These are phyloP conservation scores for Volvox carteri DNA, from an alignment of 163 green algal species.

Conservation along the genomic window DNA sequence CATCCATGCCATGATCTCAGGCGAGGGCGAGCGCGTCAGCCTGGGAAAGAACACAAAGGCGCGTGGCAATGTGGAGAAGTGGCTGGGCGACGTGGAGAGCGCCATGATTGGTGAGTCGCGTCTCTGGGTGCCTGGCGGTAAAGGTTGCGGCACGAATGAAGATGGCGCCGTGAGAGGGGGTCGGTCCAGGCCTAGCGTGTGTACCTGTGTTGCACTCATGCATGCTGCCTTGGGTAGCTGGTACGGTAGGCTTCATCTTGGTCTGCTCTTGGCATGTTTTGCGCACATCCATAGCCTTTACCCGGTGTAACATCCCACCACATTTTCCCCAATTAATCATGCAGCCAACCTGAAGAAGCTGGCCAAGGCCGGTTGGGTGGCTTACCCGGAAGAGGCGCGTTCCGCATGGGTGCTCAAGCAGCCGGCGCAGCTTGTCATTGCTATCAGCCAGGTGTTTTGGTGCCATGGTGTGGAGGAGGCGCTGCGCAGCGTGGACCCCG, in stretches of 20 bases:
- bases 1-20: constrained; percentile 81
- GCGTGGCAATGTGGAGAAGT: constrained; percentile 82
- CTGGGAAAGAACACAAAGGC: constrained; percentile 88
- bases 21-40: constrained; percentile 77
- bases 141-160: too few relatives aligned
- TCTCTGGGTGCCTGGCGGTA: too few relatives aligned
- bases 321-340: too few relatives aligned
- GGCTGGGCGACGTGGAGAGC: constrained; percentile 83
- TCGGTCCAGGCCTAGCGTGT: too few relatives aligned
- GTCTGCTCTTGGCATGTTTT: too few relatives aligned
- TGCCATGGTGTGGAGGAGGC: constrained; percentile 75
- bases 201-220: too few relatives aligned
- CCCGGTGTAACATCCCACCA: too few relatives aligned
- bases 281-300: too few relatives aligned
- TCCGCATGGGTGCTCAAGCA: constrained; percentile 86
- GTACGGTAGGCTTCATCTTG: too few relatives aligned
- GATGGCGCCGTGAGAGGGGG: too few relatives aligned
- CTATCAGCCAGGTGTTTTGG: constrained; percentile 87
- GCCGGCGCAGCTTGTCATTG: constrained; percentile 89
- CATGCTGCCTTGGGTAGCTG: too few relatives aligned
- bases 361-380: constrained; percentile 72
- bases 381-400: constrained; percentile 78
- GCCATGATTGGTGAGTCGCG: constrained; percentile 67
- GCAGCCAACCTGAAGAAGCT: constrained; percentile 73
- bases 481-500: constrained; percentile 57